Evolutionary conservation across 2,329 filamentous ascomycete species (phyloP).

Genomic region (Colletotrichum truncatum): DNA sequence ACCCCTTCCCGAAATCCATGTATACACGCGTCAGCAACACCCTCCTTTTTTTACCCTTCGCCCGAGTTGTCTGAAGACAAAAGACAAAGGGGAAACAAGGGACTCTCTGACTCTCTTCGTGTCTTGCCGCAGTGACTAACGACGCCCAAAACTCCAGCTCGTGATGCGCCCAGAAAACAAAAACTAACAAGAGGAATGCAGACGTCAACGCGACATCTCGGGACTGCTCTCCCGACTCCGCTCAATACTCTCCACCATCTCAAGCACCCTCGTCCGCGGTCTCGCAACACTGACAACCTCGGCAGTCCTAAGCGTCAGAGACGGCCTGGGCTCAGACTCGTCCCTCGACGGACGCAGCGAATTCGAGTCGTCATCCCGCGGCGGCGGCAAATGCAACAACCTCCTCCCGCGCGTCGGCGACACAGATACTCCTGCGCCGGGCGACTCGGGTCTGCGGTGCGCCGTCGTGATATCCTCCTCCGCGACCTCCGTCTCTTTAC

Average conservation of each 20-base stretch:
- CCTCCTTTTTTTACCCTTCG: too few relatives aligned
- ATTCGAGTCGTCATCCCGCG: conserved; percentile 7
- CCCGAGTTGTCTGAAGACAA: too few relatives aligned
- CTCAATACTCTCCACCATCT: conserved; percentile 67
- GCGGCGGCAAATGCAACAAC: conserved; percentile 29
- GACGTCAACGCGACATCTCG: too few relatives aligned
- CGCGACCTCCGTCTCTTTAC: conserved; percentile 24
- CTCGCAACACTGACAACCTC: conserved; percentile 55
- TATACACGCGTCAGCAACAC: too few relatives aligned
- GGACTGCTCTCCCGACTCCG: conserved; percentile 51
- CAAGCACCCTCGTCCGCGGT: conserved; percentile 57
- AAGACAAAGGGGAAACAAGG: too few relatives aligned
- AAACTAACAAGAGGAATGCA: too few relatives aligned
- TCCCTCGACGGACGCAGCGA: neutral
- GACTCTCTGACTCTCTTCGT: too few relatives aligned
- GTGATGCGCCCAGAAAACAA: too few relatives aligned
- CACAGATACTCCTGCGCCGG: conserved; percentile 11
- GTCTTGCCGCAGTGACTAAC: too few relatives aligned
- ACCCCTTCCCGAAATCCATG: too few relatives aligned
- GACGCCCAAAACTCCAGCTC: too few relatives aligned
- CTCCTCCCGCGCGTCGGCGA: conserved; percentile 24
- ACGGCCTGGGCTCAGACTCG: conserved; percentile 39
- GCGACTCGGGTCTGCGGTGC: conserved; percentile 18
- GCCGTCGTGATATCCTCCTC: neutral
- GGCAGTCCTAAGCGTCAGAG: conserved; percentile 52